These are phyloP conservation scores for Termitomyces sp. DNA, from an alignment of 768 basidiomycete species.

Conservation along the genomic window DNA sequence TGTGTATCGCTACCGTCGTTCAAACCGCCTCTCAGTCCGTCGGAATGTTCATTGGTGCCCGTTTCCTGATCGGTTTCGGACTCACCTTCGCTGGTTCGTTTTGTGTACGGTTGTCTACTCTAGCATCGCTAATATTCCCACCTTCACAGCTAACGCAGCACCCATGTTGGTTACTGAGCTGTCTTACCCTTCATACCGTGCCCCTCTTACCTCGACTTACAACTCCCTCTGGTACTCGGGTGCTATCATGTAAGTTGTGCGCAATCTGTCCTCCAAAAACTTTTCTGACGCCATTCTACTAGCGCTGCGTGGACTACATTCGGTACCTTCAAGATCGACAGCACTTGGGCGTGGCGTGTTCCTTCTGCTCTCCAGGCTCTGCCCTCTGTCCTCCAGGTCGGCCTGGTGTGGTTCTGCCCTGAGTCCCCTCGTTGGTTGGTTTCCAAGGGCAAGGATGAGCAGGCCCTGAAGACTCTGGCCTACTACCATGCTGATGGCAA, in stretches of 20 bases:
- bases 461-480: slow-evolving; percentile 69
- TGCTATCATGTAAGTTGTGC: slow-evolving; percentile 46
- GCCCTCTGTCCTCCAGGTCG: slow-evolving; percentile 65
- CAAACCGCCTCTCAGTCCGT: slow-evolving; percentile 72
- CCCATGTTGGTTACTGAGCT: slow-evolving; percentile 85
- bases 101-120: slow-evolving; percentile 6
- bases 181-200: slow-evolving; percentile 82
- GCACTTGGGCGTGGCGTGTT: slow-evolving; percentile 79
- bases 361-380: slow-evolving; percentile 71
- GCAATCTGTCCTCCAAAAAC: neutral
- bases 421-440: slow-evolving; percentile 86
- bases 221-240: slow-evolving; percentile 89
- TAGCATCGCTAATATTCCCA: neutral
- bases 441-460: slow-evolving; percentile 65
- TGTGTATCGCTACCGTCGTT: slow-evolving; percentile 63
- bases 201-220: slow-evolving; percentile 72
- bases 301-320: slow-evolving; percentile 85
- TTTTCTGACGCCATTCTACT: slow-evolving; percentile 30
- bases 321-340: slow-evolving; percentile 69
- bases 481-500: slow-evolving; percentile 85
- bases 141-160: slow-evolving; percentile 56
- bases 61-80: slow-evolving; percentile 77
- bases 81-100: slow-evolving; percentile 60
- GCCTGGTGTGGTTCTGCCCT: slow-evolving; percentile 65
- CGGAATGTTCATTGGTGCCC: slow-evolving; percentile 79